Conservation (phyloP, 345 rosid genomes). For the Aurinia saxatilis region DNA sequence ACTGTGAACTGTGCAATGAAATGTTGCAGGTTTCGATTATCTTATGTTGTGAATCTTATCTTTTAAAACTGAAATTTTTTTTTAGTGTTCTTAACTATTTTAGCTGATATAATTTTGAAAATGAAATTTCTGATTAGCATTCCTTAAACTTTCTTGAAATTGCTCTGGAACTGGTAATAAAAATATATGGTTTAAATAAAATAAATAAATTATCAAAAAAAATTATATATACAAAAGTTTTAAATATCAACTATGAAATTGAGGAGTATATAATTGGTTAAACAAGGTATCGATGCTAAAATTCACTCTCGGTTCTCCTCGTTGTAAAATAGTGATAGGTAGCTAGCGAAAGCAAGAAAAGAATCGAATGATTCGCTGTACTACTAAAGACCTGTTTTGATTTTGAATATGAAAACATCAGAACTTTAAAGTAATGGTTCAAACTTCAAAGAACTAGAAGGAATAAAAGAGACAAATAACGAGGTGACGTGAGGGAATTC, state of each 20-base stretch:
- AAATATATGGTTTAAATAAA: too few relatives aligned
- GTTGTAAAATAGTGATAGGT: not conserved
- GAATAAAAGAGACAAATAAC: slow-evolving; percentile 15
- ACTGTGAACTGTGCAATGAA: not conserved
- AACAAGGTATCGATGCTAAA: slow-evolving; percentile 3
- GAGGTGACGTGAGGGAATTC: slow-evolving; percentile 18
- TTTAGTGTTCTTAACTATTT: slow-evolving; percentile 4
- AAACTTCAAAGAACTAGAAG: not conserved
- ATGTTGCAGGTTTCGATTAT: too few relatives aligned
- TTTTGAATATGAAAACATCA: slow-evolving; percentile 10
- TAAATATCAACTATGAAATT: too few relatives aligned
- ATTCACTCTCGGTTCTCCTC: slow-evolving; percentile 1
- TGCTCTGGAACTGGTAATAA: too few relatives aligned
- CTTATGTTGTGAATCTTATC: too few relatives aligned
- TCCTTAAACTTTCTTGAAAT: too few relatives aligned
- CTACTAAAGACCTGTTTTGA: not conserved
- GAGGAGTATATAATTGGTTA: not conserved
- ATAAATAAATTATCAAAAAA: too few relatives aligned
- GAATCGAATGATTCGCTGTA: slow-evolving; percentile 22
- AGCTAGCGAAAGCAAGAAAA: slow-evolving; percentile 18
- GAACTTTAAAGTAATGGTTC: slow-evolving; percentile 11
- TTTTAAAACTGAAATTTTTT: too few relatives aligned
- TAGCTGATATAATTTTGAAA: too few relatives aligned
- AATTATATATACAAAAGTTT: too few relatives aligned
- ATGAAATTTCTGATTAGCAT: too few relatives aligned